Percentiles rank a stretch among this genome's conserved stretches.
Evolutionary conservation across 768 basidiomycete genomes (phyloP).

Genomic region (Vishniacozyma victoriae): DNA sequence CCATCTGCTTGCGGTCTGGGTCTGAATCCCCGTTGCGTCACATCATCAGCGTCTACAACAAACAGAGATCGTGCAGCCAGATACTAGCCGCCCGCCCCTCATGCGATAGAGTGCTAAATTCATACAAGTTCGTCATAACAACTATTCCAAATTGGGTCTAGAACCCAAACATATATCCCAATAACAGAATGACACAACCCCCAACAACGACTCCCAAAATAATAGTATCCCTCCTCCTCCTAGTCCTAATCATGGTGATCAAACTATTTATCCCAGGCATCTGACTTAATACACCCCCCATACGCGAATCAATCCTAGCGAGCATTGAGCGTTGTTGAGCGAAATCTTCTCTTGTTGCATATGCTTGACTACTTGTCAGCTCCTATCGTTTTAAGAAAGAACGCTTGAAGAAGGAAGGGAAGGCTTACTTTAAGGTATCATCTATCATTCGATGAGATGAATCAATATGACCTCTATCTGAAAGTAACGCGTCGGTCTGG

Average conservation of each 20-base stretch:
- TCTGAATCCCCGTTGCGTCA: too few species aligned
- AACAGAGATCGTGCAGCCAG: too few species aligned
- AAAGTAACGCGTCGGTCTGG: constrained; percentile 75
- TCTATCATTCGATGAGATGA: constrained; percentile 93
- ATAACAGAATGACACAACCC: constrained; percentile 63
- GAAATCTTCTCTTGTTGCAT: constrained; percentile 93
- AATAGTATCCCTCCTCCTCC: constrained; percentile 80
- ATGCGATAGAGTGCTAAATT: too few species aligned
- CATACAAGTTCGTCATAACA: constrained; percentile 1
- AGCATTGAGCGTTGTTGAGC: constrained; percentile 69
- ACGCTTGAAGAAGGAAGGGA: not conserved
- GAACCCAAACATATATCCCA: constrained; percentile 52
- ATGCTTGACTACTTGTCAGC: constrained; percentile 69
- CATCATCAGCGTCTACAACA: too few species aligned
- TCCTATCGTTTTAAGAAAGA: not conserved
- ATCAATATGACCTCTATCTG: constrained; percentile 84
- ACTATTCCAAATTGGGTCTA: constrained; percentile 2
- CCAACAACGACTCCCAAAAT: constrained; percentile 85
- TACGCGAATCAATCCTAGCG: constrained; percentile 72
- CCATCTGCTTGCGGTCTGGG: too few species aligned
- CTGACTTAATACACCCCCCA: constrained; percentile 71
- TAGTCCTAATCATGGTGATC: constrained; percentile 83
- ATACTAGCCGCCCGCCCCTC: too few species aligned
- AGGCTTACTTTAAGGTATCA: constrained; percentile 73
- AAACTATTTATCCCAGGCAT: constrained; percentile 94